Percentiles rank a stretch among this genome's conserved stretches.
Evolutionary conservation across 768 basidiomycete genomes (phyloP).

Genomic region (Phlebiopsis gigantea): DNA sequence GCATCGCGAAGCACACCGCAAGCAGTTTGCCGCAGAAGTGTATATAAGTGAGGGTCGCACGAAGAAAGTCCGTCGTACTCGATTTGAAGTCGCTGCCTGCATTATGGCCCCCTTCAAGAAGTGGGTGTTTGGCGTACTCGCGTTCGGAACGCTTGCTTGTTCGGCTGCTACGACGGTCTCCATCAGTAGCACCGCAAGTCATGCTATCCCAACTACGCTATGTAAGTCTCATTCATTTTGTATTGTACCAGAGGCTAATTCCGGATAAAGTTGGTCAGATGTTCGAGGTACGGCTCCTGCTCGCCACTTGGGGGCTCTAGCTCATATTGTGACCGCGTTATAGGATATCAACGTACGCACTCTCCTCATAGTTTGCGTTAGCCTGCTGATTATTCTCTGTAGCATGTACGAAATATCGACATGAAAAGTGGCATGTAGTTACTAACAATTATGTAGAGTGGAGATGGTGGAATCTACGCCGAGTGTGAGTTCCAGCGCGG

Average conservation of each 20-base stretch:
- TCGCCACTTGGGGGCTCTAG: not conserved
- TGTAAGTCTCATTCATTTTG: constrained; percentile 33
- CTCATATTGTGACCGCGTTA: not conserved
- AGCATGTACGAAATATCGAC: not conserved
- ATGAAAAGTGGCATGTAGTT: not conserved
- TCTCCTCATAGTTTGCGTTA: not conserved
- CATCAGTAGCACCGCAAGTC: constrained; percentile 42
- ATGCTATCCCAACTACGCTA: constrained; percentile 45
- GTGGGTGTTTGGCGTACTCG: not conserved
- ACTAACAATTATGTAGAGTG: constrained; percentile 36
- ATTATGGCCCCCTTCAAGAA: not conserved
- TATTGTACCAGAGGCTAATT: not conserved
- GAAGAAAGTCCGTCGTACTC: not conserved
- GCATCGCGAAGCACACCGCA: no score
- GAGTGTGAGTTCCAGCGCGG: constrained; percentile 45
- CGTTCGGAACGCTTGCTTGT: not conserved
- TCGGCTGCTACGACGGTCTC: constrained; percentile 24
- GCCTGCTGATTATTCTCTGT: not conserved
- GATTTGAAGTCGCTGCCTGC: not conserved
- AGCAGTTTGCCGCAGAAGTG: not conserved
- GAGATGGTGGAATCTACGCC: constrained; percentile 65
- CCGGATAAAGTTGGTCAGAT: constrained; percentile 43
- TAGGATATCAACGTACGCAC: constrained; percentile 59
- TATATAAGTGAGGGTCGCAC: not conserved
- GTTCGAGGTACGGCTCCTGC: constrained; percentile 43